Evolutionary conservation across 2,329 filamentous ascomycete species (phyloP).

Genomic region (Hirsutella minnesotensis): DNA sequence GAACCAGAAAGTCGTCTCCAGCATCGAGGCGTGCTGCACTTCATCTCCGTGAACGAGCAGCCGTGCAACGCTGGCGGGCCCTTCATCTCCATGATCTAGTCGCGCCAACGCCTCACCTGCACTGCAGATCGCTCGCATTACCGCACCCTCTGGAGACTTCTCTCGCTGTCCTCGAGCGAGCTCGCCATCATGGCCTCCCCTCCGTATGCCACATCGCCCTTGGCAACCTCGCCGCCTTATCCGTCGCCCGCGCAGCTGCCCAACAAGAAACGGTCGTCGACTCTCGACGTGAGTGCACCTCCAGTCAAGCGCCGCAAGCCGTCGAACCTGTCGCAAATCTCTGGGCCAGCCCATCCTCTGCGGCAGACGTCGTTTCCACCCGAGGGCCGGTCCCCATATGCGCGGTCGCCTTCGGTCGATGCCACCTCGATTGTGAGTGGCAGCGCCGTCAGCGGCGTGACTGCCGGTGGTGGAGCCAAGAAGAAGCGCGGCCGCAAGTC

Average conservation of each 20-base stretch:
- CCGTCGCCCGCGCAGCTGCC: constrained; percentile 36
- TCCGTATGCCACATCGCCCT: constrained; percentile 35
- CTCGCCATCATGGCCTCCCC: constrained; percentile 41
- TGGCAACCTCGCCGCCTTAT: constrained; percentile 43
- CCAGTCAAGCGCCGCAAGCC: constrained; percentile 59
- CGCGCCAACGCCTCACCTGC: no score
- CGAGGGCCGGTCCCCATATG: constrained; percentile 41
- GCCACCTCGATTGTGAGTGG: constrained; percentile 48
- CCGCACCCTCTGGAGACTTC: no score
- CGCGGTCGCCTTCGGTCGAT: constrained; percentile 56
- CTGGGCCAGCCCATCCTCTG: constrained; percentile 51
- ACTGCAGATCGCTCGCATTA: no score
- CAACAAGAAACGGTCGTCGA: constrained; percentile 48
- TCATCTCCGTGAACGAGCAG: no score
- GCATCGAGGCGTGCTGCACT: no score
- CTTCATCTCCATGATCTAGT: no score
- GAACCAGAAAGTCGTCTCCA: no score
- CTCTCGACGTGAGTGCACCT: constrained; percentile 39
- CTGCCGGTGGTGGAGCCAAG: constrained; percentile 25
- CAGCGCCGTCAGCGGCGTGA: constrained; percentile 40
- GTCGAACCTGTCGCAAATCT: constrained; percentile 47
- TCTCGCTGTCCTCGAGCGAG: no score
- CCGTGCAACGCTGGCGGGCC: no score
- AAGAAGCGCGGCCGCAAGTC: constrained; percentile 52
- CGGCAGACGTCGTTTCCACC: constrained; percentile 75